Evolutionary conservation across 1,284 basidiomycete species (phyloP).

Genomic region (Hymenochaete sp.): DNA sequence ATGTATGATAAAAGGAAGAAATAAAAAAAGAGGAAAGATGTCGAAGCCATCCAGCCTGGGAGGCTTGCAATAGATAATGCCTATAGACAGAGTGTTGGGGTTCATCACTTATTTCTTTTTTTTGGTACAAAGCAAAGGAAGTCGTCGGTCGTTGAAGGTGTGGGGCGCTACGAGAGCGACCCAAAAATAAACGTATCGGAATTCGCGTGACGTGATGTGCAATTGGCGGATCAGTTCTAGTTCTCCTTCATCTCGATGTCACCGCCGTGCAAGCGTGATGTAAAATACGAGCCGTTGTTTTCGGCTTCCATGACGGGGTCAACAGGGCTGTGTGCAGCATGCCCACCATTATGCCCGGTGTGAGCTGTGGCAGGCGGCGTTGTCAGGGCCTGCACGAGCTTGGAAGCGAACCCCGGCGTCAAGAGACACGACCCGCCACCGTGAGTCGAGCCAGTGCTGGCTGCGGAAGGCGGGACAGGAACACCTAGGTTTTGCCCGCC

Average conservation of each 20-base stretch:
- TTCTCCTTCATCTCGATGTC: too few species aligned
- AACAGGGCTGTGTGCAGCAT: slow-evolving; percentile 13
- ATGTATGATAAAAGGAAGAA: background rate
- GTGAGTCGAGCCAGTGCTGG: background rate
- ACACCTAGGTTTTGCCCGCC: background rate
- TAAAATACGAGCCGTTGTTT: too few species aligned
- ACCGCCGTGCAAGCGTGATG: too few species aligned
- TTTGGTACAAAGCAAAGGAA: background rate
- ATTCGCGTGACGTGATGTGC: background rate
- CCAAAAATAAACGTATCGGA: too few species aligned
- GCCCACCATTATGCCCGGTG: slow-evolving; percentile 15
- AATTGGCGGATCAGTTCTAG: too few species aligned
- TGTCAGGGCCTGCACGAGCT: slow-evolving; percentile 13
- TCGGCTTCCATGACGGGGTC: slow-evolving; percentile 19
- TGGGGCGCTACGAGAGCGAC: too few species aligned
- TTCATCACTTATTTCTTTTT: background rate
- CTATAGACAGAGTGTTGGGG: background rate
- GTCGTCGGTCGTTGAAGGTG: background rate
- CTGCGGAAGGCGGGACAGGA: slow-evolving; percentile 6
- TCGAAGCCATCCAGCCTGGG: background rate
- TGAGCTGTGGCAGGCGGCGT: slow-evolving; percentile 14
- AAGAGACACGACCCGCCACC: slow-evolving; percentile 10
- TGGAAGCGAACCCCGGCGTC: slow-evolving; percentile 15
- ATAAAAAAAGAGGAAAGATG: background rate
- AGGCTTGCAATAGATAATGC: background rate